Evolutionary conservation across 768 basidiomycete genomes (phyloP).

Genomic region (Erythrobasidium yunnanense): DNA sequence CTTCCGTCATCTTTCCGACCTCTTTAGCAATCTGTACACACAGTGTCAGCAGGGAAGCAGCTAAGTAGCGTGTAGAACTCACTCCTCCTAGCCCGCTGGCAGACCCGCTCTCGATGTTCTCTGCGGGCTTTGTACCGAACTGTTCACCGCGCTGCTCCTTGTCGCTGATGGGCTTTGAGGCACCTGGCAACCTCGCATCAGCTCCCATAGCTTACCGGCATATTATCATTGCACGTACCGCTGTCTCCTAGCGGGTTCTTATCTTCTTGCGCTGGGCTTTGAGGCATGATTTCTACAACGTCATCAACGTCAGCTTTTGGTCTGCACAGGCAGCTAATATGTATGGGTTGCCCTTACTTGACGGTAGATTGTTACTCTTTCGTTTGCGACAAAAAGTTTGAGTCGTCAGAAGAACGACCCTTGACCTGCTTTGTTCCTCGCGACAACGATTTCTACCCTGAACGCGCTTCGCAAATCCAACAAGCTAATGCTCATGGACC

Average conservation of each 20-base stretch:
- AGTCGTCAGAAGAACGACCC: not conserved
- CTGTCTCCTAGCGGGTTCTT: too few relatives aligned
- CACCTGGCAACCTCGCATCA: not conserved
- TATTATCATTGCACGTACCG: too few relatives aligned
- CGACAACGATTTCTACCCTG: not conserved
- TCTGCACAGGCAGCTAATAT: too few relatives aligned
- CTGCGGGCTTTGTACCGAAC: not conserved
- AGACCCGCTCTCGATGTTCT: not conserved
- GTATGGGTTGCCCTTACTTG: too few relatives aligned
- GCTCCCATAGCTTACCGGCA: not conserved
- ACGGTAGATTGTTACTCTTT: too few relatives aligned
- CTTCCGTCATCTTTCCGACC: too few relatives aligned
- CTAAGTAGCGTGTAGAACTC: not conserved
- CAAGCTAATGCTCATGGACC: too few relatives aligned
- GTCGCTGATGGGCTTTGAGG: slow-evolving; percentile 7
- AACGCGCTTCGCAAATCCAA: too few relatives aligned
- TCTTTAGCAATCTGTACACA: too few relatives aligned
- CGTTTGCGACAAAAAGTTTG: too few relatives aligned
- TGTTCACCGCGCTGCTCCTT: slow-evolving; percentile 11
- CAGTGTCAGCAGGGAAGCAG: too few relatives aligned
- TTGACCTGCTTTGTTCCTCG: not conserved
- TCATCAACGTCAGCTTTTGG: not conserved
- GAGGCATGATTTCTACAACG: not conserved
- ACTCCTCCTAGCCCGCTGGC: not conserved
- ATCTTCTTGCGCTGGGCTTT: too few relatives aligned